Conservation (phyloP, 2,329 filamentous ascomycete species). For the Alternaria triticina region DNA sequence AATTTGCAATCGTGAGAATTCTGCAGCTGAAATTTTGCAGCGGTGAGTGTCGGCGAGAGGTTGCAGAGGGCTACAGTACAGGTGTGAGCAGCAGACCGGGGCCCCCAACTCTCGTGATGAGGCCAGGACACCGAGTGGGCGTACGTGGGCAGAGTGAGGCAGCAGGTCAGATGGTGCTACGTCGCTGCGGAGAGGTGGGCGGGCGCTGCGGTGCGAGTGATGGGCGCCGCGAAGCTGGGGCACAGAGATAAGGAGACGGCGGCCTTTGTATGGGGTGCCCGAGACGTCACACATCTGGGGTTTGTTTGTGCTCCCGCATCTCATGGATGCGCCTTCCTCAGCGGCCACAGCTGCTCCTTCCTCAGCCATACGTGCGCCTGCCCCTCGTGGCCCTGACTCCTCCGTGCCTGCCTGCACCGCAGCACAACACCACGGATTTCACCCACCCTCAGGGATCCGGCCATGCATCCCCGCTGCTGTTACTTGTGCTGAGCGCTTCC, state of each 20-base stretch:
- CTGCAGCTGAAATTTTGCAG: slow-evolving; percentile 29
- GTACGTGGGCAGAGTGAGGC: slow-evolving; percentile 20
- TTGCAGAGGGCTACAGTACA: slow-evolving; percentile 18
- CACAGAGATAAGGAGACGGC: slow-evolving; percentile 7
- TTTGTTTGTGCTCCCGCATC: slow-evolving; percentile 8
- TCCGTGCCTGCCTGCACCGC: slow-evolving; percentile 1
- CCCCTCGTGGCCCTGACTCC: not conserved
- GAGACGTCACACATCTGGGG: slow-evolving; percentile 20
- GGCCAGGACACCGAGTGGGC: slow-evolving; percentile 5
- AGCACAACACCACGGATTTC: not conserved
- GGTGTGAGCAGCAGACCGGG: slow-evolving; percentile 16
- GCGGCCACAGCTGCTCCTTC: not conserved
- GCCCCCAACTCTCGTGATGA: slow-evolving; percentile 5
- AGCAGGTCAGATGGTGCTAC: slow-evolving; percentile 19
- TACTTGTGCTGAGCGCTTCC: slow-evolving; percentile 14
- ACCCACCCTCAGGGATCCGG: not conserved
- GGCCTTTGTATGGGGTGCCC: slow-evolving; percentile 12
- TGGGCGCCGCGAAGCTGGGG: slow-evolving; percentile 9
- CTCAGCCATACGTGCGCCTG: slow-evolving; percentile 2
- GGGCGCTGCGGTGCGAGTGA: slow-evolving; percentile 12
- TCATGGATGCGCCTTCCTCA: slow-evolving; percentile 1
- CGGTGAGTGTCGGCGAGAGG: slow-evolving; percentile 32
- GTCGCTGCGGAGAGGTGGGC: slow-evolving; percentile 7
- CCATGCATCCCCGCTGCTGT: not conserved
- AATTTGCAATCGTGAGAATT: slow-evolving; percentile 22